Conservation (phyloP, 305 asterid genomes). For the Fraxinus floribunda region DNA sequence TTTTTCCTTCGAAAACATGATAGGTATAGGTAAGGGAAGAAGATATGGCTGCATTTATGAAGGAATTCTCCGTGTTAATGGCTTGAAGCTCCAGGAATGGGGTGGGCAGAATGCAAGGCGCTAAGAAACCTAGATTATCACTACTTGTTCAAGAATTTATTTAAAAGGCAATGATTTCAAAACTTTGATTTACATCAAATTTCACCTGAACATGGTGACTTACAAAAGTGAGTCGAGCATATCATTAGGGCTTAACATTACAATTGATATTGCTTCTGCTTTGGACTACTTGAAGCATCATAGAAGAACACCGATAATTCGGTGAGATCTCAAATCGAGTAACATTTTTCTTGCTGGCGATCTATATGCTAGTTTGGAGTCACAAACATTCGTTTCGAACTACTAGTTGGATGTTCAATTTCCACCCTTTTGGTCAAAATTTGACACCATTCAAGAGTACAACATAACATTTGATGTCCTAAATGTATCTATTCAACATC, state of each 20-base stretch:
- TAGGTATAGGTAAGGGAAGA: slow-evolving; percentile 41
- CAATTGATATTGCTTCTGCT: slow-evolving; percentile 47
- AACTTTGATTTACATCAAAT: slow-evolving; percentile 31
- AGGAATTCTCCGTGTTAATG: slow-evolving; percentile 32
- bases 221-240: slow-evolving; percentile 9
- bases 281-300: slow-evolving; percentile 42
- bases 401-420: background rate
- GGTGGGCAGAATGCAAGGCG: slow-evolving; percentile 39
- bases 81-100: slow-evolving; percentile 28
- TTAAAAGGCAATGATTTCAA: slow-evolving; percentile 37
- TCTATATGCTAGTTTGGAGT: slow-evolving; percentile 20
- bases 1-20: slow-evolving; percentile 27
- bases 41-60: slow-evolving; percentile 25
- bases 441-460: no score
- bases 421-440: background rate
- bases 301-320: slow-evolving; percentile 24
- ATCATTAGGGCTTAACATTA: slow-evolving; percentile 32
- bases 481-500: no score
- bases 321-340: slow-evolving; percentile 43
- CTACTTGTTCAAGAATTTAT: slow-evolving; percentile 33
- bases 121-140: slow-evolving; percentile 26
- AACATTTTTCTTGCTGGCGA: slow-evolving; percentile 41
- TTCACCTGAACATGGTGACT: background rate
- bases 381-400: background rate
- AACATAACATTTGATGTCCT: no score